Evolutionary conservation across 257 asterid species (phyloP).

Genomic region (Dorcoceras hygrometricum): DNA sequence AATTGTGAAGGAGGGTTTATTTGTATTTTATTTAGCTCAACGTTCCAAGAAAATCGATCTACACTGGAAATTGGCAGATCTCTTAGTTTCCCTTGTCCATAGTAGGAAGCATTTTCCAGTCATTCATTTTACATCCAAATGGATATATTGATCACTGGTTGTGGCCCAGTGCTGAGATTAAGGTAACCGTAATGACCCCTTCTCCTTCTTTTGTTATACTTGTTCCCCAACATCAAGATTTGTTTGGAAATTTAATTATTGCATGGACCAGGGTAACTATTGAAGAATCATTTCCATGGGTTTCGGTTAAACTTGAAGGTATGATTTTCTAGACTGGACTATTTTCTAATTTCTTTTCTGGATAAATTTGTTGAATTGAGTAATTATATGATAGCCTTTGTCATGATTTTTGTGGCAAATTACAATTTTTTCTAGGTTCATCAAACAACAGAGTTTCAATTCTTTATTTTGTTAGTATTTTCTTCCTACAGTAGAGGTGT

Average conservation of each 20-base stretch:
- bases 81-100: slow-evolving; percentile 45
- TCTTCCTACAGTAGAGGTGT: not conserved
- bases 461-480: not conserved
- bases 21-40: slow-evolving; percentile 8
- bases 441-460: slow-evolving; percentile 1
- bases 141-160: slow-evolving; percentile 51
- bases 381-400: not conserved
- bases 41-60: not conserved
- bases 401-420: not conserved
- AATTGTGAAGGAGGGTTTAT: slow-evolving; percentile 10
- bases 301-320: slow-evolving; percentile 42
- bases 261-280: slow-evolving; percentile 38
- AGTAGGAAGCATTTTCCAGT: slow-evolving; percentile 56
- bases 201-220: not conserved
- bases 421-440: not conserved
- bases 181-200: slow-evolving; percentile 28
- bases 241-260: not conserved
- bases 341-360: not conserved
- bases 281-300: slow-evolving; percentile 34
- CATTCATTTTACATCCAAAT: slow-evolving; percentile 57
- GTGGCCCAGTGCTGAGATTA: slow-evolving; percentile 42
- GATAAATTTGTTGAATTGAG: not conserved
- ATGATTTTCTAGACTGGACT: slow-evolving; percentile 9
- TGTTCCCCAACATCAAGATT: not conserved
- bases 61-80: slow-evolving; percentile 32